Base-by-base conservation (phyloP, 2,329 filamentous ascomycete species). In the Elsinoe necatrix region DNA sequence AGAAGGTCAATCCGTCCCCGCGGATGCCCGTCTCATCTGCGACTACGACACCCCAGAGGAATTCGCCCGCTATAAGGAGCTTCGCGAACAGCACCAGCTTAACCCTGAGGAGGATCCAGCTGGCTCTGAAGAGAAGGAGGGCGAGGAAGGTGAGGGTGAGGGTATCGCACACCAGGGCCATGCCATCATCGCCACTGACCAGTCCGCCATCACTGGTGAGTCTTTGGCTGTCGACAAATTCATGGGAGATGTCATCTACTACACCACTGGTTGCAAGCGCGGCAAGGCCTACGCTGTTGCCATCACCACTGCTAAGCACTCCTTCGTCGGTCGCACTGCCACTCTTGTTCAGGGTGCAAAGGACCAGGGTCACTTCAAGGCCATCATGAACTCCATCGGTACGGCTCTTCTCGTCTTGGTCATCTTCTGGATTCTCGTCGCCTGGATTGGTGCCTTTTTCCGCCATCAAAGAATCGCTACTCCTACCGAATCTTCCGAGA, bases 371-470 rank as follows among this genome's bases (percentile, higher is more conserved):
- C 84, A 87, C 73, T 87, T 87, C 81, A 88, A 89, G 77, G 85
- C 85, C 63, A 86, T 89, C 77, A 89, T 89, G 86, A 84, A 89
- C 80, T 85, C 81, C 68, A 89, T 89, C 67, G 85, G 85, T 73
- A 87, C 84, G 55, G 75, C 82, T 59, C 78, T 89, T 57, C 78
- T 89, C 64, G 84, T 89, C 65, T 77, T 89, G 61, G 86, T 89
- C 74, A 84, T 89, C 73, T 85, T 86, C 75, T 89, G 80, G 78
- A 87, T 89, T 71, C 77, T 89, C 65, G 75, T 80, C 57, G 79
- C 84, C 64, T 89, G 86, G 86, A 86, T 89, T 63, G 85, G 86
- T 72, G 85, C 84, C 70, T 89, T 89, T 80, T 88, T 83, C 80
- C 85, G 82, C 69, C 75, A 86, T 73, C 69, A 87, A 62, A 75